Evolutionary conservation across 257 asterid species (phyloP), one percentile per base, ranked within the genome.

Genomic region (Ballota nigra): DNA sequence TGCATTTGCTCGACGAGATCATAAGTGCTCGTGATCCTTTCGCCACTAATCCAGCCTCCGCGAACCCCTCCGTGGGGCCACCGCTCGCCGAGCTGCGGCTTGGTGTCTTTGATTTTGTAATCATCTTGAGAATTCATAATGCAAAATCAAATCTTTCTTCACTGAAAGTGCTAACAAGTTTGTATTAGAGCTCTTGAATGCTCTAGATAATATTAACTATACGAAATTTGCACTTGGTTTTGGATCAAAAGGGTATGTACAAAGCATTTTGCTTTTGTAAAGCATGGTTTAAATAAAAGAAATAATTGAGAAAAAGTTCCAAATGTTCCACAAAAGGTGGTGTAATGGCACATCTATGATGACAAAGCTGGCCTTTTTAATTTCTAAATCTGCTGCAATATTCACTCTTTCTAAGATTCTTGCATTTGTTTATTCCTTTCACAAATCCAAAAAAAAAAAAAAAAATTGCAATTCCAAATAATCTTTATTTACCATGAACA

Each of bases 1-100:
- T 85, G 73, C 93, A 85, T 87, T 77, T 91, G 94, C 26, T 91
- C 97, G n/a, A 91, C 97, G 26, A 91, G 96, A 72, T 91, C 97
- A 73, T 89, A 91, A 4, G 97, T 86, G 78, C 89, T 86, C 3
- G 86, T 71, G 73, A 79, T 76, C 68, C 88, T 77, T 23, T 88
- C 95, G 11, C 85, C 79, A 38, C 84, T 81, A 13, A 83, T 84
- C 89, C 93, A 86, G 19, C 55, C 55, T 1, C 91, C 87, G 8
- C 89, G 88, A 13, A 77, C 58, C 31, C 91, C 95, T 24, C 92
- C 92, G 53, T 84, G 89, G 6, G 91, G 91, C 96, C 93, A 89
- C 70, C 91, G 78, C 74, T 87, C 95, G 26, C 95, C 96, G 0
- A 88, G 88, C 80, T 84, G 86, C 16, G 92, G 92, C 66, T 85